Percentiles rank a stretch among this genome's conserved stretches.
phyloP scores from a whole-genome alignment of 495 filamentous ascomycete species.

The Hyaloscypha finlandica region DNA sequence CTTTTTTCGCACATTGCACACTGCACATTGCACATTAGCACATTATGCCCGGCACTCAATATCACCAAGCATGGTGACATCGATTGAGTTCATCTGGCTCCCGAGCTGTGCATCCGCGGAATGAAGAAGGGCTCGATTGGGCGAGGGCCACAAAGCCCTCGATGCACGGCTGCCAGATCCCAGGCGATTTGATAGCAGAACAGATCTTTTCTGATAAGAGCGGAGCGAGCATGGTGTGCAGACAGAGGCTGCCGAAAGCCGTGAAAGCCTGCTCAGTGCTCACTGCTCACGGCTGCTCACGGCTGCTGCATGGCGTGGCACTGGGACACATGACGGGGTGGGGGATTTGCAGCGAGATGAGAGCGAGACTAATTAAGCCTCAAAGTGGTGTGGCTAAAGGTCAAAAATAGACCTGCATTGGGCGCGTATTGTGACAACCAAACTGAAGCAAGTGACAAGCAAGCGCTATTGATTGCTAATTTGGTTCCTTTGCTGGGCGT shows the following conservation, averaged over 20 bases:
- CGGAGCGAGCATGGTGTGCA: not conserved
- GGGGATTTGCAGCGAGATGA: conserved; percentile 2
- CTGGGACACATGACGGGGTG: conserved; percentile 1
- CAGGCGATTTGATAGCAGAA: not conserved
- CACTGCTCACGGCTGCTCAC: too few relatives aligned
- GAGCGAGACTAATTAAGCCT: conserved; percentile 28
- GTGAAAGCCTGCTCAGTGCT: not conserved
- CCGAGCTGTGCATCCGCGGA: conserved; percentile 6
- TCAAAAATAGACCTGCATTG: conserved; percentile 31
- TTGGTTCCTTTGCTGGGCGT: too few relatives aligned
- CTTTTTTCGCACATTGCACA: not conserved
- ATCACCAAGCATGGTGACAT: conserved; percentile 5
- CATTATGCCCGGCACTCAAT: not conserved
- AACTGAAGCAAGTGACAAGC: not conserved
- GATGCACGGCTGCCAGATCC: not conserved
- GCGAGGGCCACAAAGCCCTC: conserved; percentile 4
- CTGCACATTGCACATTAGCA: too few relatives aligned
- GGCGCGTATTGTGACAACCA: conserved; percentile 27
- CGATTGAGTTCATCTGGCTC: conserved; percentile 2
- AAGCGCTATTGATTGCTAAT: not conserved
- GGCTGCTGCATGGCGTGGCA: not conserved
- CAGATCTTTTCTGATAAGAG: conserved; percentile 8
- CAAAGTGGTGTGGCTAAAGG: conserved; percentile 9
- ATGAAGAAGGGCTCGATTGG: conserved; percentile 12
- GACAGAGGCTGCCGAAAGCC: not conserved